A percentile compares a stretch with the other conserved stretches of the same genome.
Conservation (phyloP, 2,329 filamentous ascomycete genomes). For the Fusarium subglutinans region DNA sequence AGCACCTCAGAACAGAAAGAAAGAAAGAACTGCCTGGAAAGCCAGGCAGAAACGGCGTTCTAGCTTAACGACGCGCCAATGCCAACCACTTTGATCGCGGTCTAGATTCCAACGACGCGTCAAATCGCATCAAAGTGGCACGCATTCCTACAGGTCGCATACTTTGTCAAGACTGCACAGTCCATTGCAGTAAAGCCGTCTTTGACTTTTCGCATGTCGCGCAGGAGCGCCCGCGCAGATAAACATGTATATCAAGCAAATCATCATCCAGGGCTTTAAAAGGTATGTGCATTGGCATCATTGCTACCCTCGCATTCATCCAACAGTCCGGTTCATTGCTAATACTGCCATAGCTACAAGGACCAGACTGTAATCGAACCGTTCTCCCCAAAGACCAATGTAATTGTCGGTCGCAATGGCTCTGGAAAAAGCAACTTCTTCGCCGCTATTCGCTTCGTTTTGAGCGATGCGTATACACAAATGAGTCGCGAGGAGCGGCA, state of each 20-base stretch:
- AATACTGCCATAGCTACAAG: slow-evolving; percentile 79
- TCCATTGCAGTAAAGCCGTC: slow-evolving; percentile 38
- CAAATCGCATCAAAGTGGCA: slow-evolving; percentile 42
- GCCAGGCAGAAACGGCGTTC: slow-evolving; percentile 39
- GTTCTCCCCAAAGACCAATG: slow-evolving; percentile 96
- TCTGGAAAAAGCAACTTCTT: slow-evolving; percentile 99
- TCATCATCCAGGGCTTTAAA: slow-evolving; percentile 99
- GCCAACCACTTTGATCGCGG: slow-evolving; percentile 43
- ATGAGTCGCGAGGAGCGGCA: slow-evolving; percentile 96
- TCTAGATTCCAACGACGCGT: slow-evolving; percentile 39
- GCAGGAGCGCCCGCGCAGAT: slow-evolving; percentile 51
- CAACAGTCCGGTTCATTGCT: slow-evolving; percentile 19
- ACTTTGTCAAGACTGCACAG: slow-evolving; percentile 37
- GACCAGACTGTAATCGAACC: slow-evolving; percentile 99
- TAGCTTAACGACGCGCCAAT: slow-evolving; percentile 40
- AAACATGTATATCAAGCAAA: slow-evolving; percentile 98
- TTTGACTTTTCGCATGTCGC: slow-evolving; percentile 47
- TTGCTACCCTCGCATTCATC: neutral
- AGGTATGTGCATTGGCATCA: slow-evolving; percentile 66
- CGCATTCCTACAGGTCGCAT: slow-evolving; percentile 27
- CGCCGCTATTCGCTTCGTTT: slow-evolving; percentile 96
- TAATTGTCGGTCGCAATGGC: slow-evolving; percentile 98
- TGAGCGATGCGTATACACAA: slow-evolving; percentile 96
- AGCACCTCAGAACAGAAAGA: neutral
- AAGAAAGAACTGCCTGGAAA: slow-evolving; percentile 7